These are phyloP conservation scores for Fusarium citri DNA, from an alignment of 2,329 filamentous ascomycete species.

Conservation along the genomic window DNA sequence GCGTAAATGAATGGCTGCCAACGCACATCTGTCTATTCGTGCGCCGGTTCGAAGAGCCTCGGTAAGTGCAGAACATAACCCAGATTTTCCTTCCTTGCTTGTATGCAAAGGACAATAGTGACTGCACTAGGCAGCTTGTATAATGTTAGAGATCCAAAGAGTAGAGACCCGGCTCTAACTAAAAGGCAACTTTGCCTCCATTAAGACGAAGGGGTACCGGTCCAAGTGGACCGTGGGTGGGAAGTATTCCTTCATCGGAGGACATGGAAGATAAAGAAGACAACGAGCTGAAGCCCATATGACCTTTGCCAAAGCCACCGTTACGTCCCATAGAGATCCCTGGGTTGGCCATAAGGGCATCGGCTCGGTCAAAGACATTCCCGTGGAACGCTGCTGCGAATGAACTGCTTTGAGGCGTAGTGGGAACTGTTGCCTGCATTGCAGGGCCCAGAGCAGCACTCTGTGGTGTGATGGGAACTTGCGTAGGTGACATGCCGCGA, in stretches of 20 bases:
- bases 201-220: constrained; percentile 52
- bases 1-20: constrained; percentile 42
- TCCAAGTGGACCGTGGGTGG: constrained; percentile 50
- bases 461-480: constrained; percentile 82
- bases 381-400: constrained; percentile 67
- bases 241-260: constrained; percentile 53
- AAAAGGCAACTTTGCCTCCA: constrained; percentile 54
- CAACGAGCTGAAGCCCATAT: constrained; percentile 54
- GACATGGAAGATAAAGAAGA: constrained; percentile 58
- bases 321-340: constrained; percentile 67
- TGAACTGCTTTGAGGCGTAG: constrained; percentile 70
- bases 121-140: constrained; percentile 9
- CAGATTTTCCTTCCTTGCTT: constrained; percentile 10
- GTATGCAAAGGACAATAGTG: constrained; percentile 35
- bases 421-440: constrained; percentile 88
- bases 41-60: constrained; percentile 37
- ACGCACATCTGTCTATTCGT: constrained; percentile 23
- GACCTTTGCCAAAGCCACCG: constrained; percentile 59
- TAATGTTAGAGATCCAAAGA: constrained; percentile 28
- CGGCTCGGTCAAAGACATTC: constrained; percentile 70
- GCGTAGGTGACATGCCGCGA: constrained; percentile 46
- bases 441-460: constrained; percentile 90
- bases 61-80: constrained; percentile 20
- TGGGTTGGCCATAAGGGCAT: constrained; percentile 68
- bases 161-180: constrained; percentile 22